Evolutionary conservation across 108 stramenopile genomes (phyloP), one percentile per base, ranked within the genome.

Genomic region (Nitzschia inconspicua): DNA sequence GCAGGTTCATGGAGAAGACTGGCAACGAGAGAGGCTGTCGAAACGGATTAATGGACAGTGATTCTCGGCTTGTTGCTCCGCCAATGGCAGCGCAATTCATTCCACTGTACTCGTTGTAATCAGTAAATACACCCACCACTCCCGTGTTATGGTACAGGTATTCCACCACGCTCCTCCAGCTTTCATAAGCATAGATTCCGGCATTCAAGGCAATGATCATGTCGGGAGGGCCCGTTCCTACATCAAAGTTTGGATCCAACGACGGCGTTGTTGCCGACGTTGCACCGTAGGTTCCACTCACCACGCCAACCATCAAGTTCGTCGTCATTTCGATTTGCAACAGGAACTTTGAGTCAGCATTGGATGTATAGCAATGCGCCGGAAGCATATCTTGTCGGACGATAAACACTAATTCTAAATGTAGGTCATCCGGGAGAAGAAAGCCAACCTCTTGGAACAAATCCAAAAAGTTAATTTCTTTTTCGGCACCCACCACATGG

Each of bases 401-500:
- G 11, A 94, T 60, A 70, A 86, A 91, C 0, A 77, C 70, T 58
- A 94, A 47, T 26, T 90, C 85, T n/a, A 93, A 23, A 63, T 75
- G 26, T 3, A 93, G 20, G 59, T 83, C 64, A 18, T 78, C 63
- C 22, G 88, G 88, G 6, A 93, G 44, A 8, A 93, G 57, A 60
- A 71, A 88, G 14, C 57, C 72, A 3, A 90, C 46, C 66, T 94
- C 93, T 25, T 66, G 28, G 65, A 94, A 94, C 1, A 90, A 44
- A 73, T 90, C 89, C 44, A 94, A 34, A 73, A 94, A 94, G 48
- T 94, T 90, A 41, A 89, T 41, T 65, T 94, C 93, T 76, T 94
- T 94, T 46, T 94, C 93, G 22, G 83, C 70, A 0, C 93, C 93
- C 24, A 94, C 93, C 11, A 90, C 57, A 63, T 94, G 89, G 23